phyloP scores from a whole-genome alignment of 176 grass and related monocot species.

The Puccinellia tenuiflora region DNA sequence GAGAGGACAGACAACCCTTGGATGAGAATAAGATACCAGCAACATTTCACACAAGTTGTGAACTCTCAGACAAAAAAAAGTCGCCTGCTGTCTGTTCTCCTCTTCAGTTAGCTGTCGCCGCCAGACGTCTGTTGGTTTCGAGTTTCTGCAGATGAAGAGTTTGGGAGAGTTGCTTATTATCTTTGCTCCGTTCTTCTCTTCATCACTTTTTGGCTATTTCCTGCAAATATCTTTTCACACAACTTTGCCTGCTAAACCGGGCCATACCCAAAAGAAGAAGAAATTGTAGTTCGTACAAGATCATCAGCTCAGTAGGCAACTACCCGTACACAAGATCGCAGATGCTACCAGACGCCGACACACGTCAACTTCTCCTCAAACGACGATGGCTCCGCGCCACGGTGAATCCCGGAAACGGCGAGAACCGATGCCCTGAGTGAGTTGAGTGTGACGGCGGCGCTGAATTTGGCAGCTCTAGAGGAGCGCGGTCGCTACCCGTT shows the following conservation, averaged over 20 bases:
- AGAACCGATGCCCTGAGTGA: slow-evolving; percentile 17
- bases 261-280: not conserved
- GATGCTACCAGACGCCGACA: not conserved
- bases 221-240: not conserved
- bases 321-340: not conserved
- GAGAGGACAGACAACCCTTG: not conserved
- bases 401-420: slow-evolving; percentile 14
- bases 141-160: slow-evolving; percentile 6
- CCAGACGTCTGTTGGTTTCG: not conserved
- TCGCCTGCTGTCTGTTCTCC: not conserved
- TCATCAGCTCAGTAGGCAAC: not conserved
- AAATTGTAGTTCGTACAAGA: too few species aligned
- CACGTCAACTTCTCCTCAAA: not conserved
- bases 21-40: slow-evolving; percentile 3
- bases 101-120: not conserved
- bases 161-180: not conserved
- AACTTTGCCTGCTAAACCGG: slow-evolving; percentile 6
- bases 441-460: not conserved
- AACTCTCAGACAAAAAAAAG: not conserved
- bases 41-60: not conserved
- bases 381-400: not conserved
- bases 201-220: slow-evolving; percentile 24
- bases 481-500: not conserved
- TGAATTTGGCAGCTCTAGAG: slow-evolving; percentile 15
- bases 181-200: slow-evolving; percentile 18